Evolutionary conservation across 2,329 filamentous ascomycete genomes (phyloP).

Genomic region (Huntiella bhutanensis): DNA sequence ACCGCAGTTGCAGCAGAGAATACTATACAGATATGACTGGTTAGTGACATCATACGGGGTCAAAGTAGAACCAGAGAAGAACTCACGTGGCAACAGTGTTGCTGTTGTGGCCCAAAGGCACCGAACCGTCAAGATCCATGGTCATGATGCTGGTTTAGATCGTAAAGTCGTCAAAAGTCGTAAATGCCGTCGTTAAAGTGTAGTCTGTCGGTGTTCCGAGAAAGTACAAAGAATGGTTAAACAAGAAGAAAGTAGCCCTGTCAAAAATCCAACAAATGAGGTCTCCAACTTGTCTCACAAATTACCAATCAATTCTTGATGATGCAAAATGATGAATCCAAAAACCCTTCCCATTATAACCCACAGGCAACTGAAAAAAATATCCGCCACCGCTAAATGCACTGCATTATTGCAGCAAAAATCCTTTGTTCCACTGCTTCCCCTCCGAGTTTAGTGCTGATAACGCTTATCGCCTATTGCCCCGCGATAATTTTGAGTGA

Average conservation of each 20-base stretch:
- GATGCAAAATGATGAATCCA: constrained; percentile 9
- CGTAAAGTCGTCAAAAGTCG: background rate
- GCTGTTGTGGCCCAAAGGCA: constrained; percentile 19
- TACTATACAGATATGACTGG: constrained; percentile 27
- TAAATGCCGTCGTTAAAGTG: background rate
- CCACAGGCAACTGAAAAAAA: background rate
- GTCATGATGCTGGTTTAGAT: constrained; percentile 15
- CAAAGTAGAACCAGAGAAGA: background rate
- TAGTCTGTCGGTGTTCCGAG: background rate
- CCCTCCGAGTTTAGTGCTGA: constrained; percentile 8
- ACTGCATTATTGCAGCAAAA: background rate
- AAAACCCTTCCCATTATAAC: background rate
- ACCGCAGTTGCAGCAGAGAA: constrained; percentile 95
- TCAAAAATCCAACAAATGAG: background rate
- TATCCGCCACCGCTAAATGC: too few relatives aligned
- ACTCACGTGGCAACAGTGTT: constrained; percentile 23
- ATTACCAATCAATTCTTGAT: background rate
- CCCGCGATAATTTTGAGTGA: constrained; percentile 6
- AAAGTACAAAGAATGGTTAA: background rate
- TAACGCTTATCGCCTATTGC: constrained; percentile 10
- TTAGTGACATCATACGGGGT: background rate
- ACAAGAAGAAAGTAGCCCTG: background rate
- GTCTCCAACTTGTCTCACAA: background rate
- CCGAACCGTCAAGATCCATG: constrained; percentile 27
- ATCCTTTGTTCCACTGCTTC: constrained; percentile 3